Conservation (phyloP, 2,329 filamentous ascomycete species). For the Colletotrichum shisoi region DNA sequence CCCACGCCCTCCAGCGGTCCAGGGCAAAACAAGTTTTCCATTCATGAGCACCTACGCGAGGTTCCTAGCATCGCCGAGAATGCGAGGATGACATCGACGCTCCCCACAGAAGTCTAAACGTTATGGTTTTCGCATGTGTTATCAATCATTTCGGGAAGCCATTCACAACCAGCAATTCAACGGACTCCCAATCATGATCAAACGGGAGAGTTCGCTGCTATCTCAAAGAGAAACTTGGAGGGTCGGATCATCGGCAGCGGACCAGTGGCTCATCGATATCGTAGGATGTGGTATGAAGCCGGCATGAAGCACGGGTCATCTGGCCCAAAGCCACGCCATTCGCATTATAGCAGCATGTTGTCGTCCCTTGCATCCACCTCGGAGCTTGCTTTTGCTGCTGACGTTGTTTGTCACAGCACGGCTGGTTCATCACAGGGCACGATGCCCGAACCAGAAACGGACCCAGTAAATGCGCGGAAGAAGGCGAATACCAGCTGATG, state of each 20-base stretch:
- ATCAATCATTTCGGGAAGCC: neutral
- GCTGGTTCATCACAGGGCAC: slow-evolving; percentile 8
- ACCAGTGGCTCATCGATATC: slow-evolving; percentile 3
- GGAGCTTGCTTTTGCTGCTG: slow-evolving; percentile 16
- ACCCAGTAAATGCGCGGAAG: neutral
- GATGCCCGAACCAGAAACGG: neutral
- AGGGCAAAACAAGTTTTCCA: neutral
- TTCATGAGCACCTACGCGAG: neutral
- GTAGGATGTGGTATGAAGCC: slow-evolving; percentile 1
- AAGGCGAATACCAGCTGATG: neutral
- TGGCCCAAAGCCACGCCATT: slow-evolving; percentile 8
- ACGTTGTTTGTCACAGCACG: neutral
- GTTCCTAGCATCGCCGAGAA: neutral
- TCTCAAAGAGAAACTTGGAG: slow-evolving; percentile 7
- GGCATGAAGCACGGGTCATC: slow-evolving; percentile 7
- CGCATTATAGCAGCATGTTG: slow-evolving; percentile 23
- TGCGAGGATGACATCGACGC: neutral
- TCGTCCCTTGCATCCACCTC: slow-evolving; percentile 8
- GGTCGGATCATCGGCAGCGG: slow-evolving; percentile 4
- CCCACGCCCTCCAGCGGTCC: neutral
- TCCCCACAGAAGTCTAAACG: neutral
- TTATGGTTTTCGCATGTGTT: neutral
- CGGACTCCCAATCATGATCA: neutral
- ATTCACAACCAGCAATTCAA: neutral
- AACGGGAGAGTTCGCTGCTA: neutral